A percentile compares a stretch with the other conserved stretches of the same genome.
phyloP scores from a whole-genome alignment of 176 grass and related monocot species.

The Panicum miliaceum region DNA sequence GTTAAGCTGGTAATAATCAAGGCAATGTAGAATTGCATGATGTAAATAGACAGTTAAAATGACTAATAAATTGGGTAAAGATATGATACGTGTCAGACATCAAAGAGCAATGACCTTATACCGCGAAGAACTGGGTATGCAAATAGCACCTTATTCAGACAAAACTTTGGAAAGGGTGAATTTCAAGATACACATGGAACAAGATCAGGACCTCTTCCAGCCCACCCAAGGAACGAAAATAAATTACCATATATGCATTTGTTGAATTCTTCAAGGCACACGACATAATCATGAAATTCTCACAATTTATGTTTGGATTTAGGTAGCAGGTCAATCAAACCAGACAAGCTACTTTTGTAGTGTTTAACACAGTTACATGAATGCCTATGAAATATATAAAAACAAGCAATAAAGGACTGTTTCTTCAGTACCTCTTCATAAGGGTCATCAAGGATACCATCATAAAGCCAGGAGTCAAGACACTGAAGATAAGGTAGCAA shows the following conservation, averaged over 20 bases:
- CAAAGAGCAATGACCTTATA: slow-evolving; percentile 22
- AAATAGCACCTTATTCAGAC: slow-evolving; percentile 35
- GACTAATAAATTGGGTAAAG: not conserved
- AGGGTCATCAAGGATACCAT: slow-evolving; percentile 96
- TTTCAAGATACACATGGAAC: slow-evolving; percentile 8
- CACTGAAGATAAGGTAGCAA: slow-evolving; percentile 91
- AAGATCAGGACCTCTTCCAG: not conserved
- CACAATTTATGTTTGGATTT: not conserved
- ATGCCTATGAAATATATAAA: slow-evolving; percentile 17
- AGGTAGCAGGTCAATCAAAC: slow-evolving; percentile 7
- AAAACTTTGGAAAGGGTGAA: not conserved
- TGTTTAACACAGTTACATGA: slow-evolving; percentile 9
- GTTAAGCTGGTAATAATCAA: slow-evolving; percentile 21
- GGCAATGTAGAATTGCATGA: slow-evolving; percentile 5
- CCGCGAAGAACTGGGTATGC: slow-evolving; percentile 22
- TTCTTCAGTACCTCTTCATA: slow-evolving; percentile 79
- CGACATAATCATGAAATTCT: slow-evolving; percentile 2
- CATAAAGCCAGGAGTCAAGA: slow-evolving; percentile 97
- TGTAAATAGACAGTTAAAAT: not conserved
- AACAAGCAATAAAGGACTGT: not conserved
- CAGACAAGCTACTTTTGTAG: not conserved
- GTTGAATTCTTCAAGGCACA: slow-evolving; percentile 5
- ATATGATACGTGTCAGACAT: slow-evolving; percentile 14
- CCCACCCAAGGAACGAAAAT: not conserved
- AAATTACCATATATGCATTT: not conserved